Percentiles rank a stretch among this genome's conserved stretches.
phyloP scores from a whole-genome alignment of 805 yeast genomes.

The Saccharomyces paradoxus region DNA sequence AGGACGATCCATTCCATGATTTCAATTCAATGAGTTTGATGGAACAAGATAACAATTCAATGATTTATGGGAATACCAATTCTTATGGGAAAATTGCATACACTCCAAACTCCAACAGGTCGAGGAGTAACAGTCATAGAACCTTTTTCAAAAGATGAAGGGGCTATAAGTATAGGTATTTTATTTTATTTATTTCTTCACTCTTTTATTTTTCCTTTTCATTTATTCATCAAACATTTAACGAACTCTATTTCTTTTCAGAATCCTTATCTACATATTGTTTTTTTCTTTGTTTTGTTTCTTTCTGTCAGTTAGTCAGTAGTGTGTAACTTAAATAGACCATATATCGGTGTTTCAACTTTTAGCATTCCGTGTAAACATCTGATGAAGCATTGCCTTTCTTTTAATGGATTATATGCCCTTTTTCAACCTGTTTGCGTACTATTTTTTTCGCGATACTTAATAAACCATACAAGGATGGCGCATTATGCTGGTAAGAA shows the following conservation, averaged over 20 bases:
- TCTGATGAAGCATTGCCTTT: not conserved
- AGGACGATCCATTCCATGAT: conserved; percentile 68
- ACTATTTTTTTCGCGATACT: not conserved
- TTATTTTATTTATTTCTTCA: not conserved
- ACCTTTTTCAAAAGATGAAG: conserved; percentile 18
- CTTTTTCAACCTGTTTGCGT: not conserved
- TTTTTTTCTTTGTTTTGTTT: not conserved
- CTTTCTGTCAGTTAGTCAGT: not conserved
- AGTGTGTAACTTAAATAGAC: not conserved
- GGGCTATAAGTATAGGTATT: not conserved
- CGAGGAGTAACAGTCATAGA: conserved; percentile 32
- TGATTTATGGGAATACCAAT: conserved; percentile 40
- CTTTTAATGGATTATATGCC: not conserved
- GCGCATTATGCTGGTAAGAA: not conserved
- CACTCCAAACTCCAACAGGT: conserved; percentile 33
- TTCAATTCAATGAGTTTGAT: conserved; percentile 82
- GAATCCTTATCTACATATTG: not conserved
- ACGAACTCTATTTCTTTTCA: not conserved
- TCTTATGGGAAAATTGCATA: conserved; percentile 37
- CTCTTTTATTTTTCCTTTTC: not conserved
- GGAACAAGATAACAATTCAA: conserved; percentile 52
- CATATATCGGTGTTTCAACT: not conserved
- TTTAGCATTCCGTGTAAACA: not conserved
- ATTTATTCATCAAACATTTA: not conserved
- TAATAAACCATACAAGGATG: not conserved